Evolutionary conservation across 2,329 filamentous ascomycete species (phyloP).

Genomic region (Claviceps digitariae): DNA sequence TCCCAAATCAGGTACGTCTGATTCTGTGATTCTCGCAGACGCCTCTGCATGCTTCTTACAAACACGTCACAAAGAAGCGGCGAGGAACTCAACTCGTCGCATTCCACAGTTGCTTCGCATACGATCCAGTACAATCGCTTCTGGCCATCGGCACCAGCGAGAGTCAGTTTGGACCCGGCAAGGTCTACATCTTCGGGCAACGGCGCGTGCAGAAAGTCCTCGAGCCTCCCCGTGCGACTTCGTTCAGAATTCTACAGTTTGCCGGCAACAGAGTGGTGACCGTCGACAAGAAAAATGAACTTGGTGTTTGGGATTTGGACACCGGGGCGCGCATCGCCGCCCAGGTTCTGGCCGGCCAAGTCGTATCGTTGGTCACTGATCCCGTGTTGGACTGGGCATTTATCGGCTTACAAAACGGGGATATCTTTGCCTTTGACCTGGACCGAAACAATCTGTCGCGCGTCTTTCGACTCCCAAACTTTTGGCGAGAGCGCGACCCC

Average conservation of each 20-base stretch:
- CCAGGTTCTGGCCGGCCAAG: slow-evolving; percentile 64
- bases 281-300: slow-evolving; percentile 73
- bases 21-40: neutral
- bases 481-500: slow-evolving; percentile 66
- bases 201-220: slow-evolving; percentile 66
- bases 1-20: slow-evolving; percentile 48
- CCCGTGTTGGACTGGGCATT: slow-evolving; percentile 90
- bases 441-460: slow-evolving; percentile 60
- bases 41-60: neutral
- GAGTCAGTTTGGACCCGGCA: slow-evolving; percentile 70
- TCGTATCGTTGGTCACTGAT: slow-evolving; percentile 64
- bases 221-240: slow-evolving; percentile 55
- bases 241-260: slow-evolving; percentile 69
- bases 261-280: slow-evolving; percentile 74
- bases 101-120: slow-evolving; percentile 56
- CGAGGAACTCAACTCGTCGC: neutral
- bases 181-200: slow-evolving; percentile 82
- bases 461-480: slow-evolving; percentile 71
- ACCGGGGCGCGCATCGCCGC: slow-evolving; percentile 51
- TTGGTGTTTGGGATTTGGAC: slow-evolving; percentile 71
- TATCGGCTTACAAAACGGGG: slow-evolving; percentile 67
- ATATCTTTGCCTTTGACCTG: slow-evolving; percentile 84
- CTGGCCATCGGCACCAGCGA: slow-evolving; percentile 84
- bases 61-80: too few species aligned
- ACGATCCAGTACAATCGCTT: slow-evolving; percentile 87